phyloP scores from a whole-genome alignment of 2,329 filamentous ascomycete species.

The Diaporthe humulicola region DNA sequence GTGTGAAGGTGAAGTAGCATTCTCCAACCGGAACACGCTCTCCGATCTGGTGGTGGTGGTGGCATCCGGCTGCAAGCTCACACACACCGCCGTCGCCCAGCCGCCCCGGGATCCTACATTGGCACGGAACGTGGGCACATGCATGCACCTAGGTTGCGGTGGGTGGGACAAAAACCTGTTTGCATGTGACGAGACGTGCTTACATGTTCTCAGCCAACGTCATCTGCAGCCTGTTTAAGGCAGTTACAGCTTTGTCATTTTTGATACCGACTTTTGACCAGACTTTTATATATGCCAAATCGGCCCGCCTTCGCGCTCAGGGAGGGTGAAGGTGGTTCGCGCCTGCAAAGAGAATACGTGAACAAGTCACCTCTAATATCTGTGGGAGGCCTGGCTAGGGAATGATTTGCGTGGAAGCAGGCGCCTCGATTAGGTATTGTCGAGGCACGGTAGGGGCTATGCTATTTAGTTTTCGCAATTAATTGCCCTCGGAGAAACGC shows the following conservation, averaged over 20 bases:
- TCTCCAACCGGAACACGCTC: not conserved
- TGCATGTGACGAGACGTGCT: slow-evolving; percentile 20
- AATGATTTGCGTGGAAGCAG: not conserved
- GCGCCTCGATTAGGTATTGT: not conserved
- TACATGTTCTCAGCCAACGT: not conserved
- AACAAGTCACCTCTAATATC: not conserved
- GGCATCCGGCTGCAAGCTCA: not conserved
- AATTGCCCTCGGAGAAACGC: not conserved
- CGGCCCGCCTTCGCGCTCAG: not conserved
- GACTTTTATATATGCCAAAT: not conserved
- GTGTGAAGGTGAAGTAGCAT: not conserved
- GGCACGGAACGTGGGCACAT: not conserved
- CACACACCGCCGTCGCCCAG: slow-evolving; percentile 17
- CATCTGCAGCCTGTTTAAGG: not conserved
- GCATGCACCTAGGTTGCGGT: not conserved
- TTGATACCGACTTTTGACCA: not conserved
- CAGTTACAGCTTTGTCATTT: not conserved
- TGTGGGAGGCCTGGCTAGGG: not conserved
- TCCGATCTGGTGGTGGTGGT: not conserved
- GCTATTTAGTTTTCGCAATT: not conserved
- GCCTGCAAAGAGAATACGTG: too few species aligned
- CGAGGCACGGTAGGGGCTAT: not conserved
- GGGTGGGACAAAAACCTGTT: slow-evolving; percentile 2
- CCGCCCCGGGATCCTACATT: not conserved
- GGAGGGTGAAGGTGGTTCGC: too few species aligned